Base-by-base conservation (phyloP, 2,329 filamentous ascomycete species). In the Paracoccidioides lutzii region DNA sequence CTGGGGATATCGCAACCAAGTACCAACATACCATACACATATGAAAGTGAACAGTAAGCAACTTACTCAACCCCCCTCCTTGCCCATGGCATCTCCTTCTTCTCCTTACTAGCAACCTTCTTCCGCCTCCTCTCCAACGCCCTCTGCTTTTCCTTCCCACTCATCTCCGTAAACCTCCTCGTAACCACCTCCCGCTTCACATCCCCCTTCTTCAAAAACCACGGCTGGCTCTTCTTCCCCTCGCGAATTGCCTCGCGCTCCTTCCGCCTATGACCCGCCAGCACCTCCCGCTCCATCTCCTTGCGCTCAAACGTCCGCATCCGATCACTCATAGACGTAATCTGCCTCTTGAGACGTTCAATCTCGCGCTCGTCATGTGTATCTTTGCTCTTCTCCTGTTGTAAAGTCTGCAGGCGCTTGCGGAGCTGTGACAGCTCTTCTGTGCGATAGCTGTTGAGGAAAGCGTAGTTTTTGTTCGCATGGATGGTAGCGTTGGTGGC, bases 151-250 rank as follows among this genome's bases (percentile, higher is more conserved):
- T 96, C 84, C 69, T 84, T 85, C 67, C 86, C 85, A 72, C 88
- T 93, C 85, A 97, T 86, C 58, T 81, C 80, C 63, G 84, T 80
- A 71, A 87, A 96, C 68, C 85, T 82, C 64, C 93, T 84, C 66
- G 87, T 76, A 59, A 96, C 75, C 55, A 90, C 77, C 71, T 85
- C 77, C 77, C 91, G 89, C 83, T 93, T 95, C 76, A 93, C 81
- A 73, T 96, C 91, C 66, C 84, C 83, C 75, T 84, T 85, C 81
- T 98, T 98, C 64, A 97, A 75, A 72, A 88, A 97, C 74, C 90
- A 98, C 0, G 93, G 91, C 68, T 80, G 82, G 52, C 66, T 68
- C 66, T 75, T 76, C 81, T 96, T 96, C 59, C 93, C 93, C 74
- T 94, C 81, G 64, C 83, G 83, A 53, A 97, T 83, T 58, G 87